Evolutionary conservation across 2,329 filamentous ascomycete genomes (phyloP).

Genomic region (Nemania sp.): DNA sequence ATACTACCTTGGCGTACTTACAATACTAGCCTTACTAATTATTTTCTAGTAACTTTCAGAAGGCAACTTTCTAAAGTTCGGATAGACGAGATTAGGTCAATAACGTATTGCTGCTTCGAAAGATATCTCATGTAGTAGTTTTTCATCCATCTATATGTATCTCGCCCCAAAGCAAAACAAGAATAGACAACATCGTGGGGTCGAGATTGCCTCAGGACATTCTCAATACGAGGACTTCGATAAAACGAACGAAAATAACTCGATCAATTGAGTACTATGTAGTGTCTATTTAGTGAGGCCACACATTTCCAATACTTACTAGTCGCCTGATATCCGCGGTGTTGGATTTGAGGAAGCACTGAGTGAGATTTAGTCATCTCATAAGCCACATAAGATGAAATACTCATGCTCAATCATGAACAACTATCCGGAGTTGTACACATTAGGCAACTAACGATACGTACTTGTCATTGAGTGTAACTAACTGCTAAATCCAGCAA

Average conservation of each 20-base stretch:
- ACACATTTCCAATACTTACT: too few relatives aligned
- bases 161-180: not conserved
- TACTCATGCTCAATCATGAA: not conserved
- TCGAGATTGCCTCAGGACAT: not conserved
- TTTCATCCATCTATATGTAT: not conserved
- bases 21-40: too few relatives aligned
- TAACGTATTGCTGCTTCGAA: too few relatives aligned
- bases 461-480: not conserved
- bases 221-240: not conserved
- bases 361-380: too few relatives aligned
- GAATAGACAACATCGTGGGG: not conserved
- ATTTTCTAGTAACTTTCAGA: too few relatives aligned
- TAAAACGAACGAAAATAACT: not conserved
- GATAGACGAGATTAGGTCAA: too few relatives aligned
- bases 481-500: not conserved
- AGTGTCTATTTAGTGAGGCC: too few relatives aligned
- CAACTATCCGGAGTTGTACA: not conserved
- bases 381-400: not conserved
- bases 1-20: too few relatives aligned
- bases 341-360: not conserved
- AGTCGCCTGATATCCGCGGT: too few relatives aligned
- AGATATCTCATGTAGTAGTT: too few relatives aligned
- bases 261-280: not conserved
- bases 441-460: not conserved
- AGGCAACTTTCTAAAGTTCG: too few relatives aligned